Conservation (phyloP, 179 eudicot species). For the Spinacia oleracea region DNA sequence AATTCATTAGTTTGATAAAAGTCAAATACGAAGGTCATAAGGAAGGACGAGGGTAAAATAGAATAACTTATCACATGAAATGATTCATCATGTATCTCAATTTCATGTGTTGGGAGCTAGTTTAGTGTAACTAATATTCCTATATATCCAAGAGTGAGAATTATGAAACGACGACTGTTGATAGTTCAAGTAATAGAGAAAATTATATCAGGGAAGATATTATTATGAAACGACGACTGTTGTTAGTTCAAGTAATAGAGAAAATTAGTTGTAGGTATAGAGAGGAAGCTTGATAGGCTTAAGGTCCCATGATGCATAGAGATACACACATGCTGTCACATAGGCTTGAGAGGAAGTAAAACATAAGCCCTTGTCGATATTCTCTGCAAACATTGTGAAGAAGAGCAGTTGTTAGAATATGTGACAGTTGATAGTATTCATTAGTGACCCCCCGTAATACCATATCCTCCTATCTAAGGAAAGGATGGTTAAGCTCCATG, state of each 20-base stretch:
- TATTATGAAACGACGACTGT: neutral
- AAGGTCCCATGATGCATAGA: neutral
- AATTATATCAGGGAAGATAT: neutral
- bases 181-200: neutral
- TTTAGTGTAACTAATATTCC: neutral
- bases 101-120: too few relatives aligned
- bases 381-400: neutral
- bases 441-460: neutral
- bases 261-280: neutral
- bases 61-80: neutral
- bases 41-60: neutral
- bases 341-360: neutral
- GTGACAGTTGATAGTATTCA: neutral
- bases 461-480: neutral
- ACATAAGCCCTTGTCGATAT: neutral
- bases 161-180: neutral
- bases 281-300: neutral
- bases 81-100: too few relatives aligned
- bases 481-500: neutral
- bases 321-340: too few relatives aligned
- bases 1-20: neutral
- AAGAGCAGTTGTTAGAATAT: neutral
- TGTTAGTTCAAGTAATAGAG: neutral
- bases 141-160: neutral
- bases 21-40: neutral